Evolutionary conservation across 2,329 filamentous ascomycete species (phyloP), one percentile per base, ranked within the genome.

Genomic region (Dothideomycetes sp.): DNA sequence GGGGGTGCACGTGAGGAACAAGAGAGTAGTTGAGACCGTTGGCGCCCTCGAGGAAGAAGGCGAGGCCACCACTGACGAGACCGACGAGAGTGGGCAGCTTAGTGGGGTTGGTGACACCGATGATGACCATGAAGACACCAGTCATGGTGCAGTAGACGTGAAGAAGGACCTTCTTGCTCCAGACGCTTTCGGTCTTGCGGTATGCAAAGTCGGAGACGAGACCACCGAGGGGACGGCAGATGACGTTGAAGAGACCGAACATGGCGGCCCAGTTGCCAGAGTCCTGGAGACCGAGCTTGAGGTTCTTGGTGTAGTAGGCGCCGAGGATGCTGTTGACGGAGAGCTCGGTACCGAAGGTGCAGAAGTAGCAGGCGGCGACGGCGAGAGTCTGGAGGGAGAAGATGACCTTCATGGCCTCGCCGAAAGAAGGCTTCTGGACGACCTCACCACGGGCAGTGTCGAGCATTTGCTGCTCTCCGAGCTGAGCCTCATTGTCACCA

Each of bases 11-110:
- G 55, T 94, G 88, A 3, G 87, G 86, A 17, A 94, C 81, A 4
- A 94, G 71, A 0, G 84, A 77, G 60, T 91, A 94, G 63, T 84
- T 91, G 31, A 84, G 79, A 1, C 88, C 88, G 55, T 94, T 94
- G 31, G 79, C 79, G 2, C 82, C 84, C 58, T 93, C 85, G 32
- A 87, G 63, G 65, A 94, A 94, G 56, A 94, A 71, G 1, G 83
- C 84, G 64, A 87, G 72, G 8, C 84, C 72, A 1, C 80, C 79
- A 1, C 79, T 80, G 7, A 93, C 65, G 4, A 94, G 75, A 1
- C 83, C 84, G 41, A 91, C 78, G 70, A 93, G 79, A 3, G 74
- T 77, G 5, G 70, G 61, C 35, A 79, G 58, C 17, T 70, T 54
- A 18, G 77, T 71, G 0, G 83, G 72, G 56, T 91, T 65, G 0